These are phyloP conservation scores for Solanum ossicruentum DNA, from an alignment of 257 asterid species.

Conservation along the genomic window DNA sequence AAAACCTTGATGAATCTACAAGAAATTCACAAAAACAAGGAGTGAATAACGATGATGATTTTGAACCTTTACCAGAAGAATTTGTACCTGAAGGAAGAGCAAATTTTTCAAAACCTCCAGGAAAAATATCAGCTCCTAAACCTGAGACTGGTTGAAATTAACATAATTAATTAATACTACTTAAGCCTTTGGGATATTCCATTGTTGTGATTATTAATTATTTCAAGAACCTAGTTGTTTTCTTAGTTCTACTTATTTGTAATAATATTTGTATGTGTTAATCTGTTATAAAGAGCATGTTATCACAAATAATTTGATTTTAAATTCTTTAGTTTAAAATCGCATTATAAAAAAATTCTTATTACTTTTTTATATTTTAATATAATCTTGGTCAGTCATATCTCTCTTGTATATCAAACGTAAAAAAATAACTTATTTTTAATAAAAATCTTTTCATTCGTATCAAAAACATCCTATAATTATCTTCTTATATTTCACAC, in stretches of 20 bases:
- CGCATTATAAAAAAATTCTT: too few species aligned
- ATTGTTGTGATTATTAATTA: not conserved
- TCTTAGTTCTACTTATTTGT: not conserved
- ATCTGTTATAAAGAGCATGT: not conserved
- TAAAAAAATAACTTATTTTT: too few species aligned
- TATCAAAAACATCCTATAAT: not conserved
- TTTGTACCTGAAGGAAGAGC: not conserved
- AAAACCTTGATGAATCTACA: too few species aligned
- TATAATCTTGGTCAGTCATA: not conserved
- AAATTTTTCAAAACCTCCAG: not conserved
- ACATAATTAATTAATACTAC: not conserved
- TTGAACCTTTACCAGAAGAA: not conserved
- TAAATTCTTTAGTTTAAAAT: not conserved
- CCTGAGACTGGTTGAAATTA: not conserved
- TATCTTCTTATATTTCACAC: not conserved
- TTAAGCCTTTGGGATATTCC: not conserved
- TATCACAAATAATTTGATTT: not conserved
- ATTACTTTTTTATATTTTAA: too few species aligned
- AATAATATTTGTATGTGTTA: not conserved
- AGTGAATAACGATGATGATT: not conserved
- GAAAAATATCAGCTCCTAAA: not conserved
- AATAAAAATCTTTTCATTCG: too few species aligned
- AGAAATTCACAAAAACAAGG: not conserved
- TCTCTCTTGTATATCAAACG: not conserved
- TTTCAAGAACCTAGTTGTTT: not conserved